A percentile compares a stretch with the other conserved stretches of the same genome.
Evolutionary conservation across 2,329 filamentous ascomycete species (phyloP).

Genomic region (Coniella vitis): DNA sequence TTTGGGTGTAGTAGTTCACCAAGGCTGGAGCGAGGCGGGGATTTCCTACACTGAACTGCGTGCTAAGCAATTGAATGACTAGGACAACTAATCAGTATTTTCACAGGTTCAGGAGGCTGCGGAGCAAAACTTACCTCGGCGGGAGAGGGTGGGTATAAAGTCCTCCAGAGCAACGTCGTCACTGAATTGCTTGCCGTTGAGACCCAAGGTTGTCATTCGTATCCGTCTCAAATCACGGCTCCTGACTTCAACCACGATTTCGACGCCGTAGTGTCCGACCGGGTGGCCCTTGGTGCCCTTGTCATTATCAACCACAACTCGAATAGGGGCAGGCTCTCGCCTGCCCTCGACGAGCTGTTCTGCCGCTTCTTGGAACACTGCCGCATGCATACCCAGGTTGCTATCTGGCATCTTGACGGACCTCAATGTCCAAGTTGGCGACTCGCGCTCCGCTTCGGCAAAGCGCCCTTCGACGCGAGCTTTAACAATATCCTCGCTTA

Average conservation of each 20-base stretch:
- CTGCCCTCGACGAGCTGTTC: slow-evolving; percentile 57
- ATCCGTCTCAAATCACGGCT: slow-evolving; percentile 44
- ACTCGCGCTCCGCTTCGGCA: slow-evolving; percentile 74
- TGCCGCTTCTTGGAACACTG: slow-evolving; percentile 65
- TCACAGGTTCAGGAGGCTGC: background rate
- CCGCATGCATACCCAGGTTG: slow-evolving; percentile 54
- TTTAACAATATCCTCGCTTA: slow-evolving; percentile 80
- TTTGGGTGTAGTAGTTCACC: slow-evolving; percentile 71
- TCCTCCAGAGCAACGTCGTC: slow-evolving; percentile 69
- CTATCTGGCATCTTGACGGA: slow-evolving; percentile 58
- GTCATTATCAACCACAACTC: slow-evolving; percentile 66
- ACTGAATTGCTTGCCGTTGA: slow-evolving; percentile 63
- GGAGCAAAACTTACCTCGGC: slow-evolving; percentile 51
- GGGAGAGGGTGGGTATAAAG: slow-evolving; percentile 67
- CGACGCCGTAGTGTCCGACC: slow-evolving; percentile 61
- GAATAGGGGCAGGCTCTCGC: slow-evolving; percentile 60
- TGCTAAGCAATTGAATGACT: slow-evolving; percentile 68
- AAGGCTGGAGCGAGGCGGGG: slow-evolving; percentile 58
- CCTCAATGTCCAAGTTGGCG: slow-evolving; percentile 72
- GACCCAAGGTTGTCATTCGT: slow-evolving; percentile 48
- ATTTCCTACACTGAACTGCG: slow-evolving; percentile 63
- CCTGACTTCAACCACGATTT: slow-evolving; percentile 61
- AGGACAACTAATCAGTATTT: slow-evolving; percentile 26
- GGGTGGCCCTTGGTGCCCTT: slow-evolving; percentile 60
- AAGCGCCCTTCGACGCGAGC: slow-evolving; percentile 82